A percentile compares a stretch with the other conserved stretches of the same genome.
Evolutionary conservation across 192 early-diverging fungal species (phyloP).

Genomic region (Anaeromyces robustus): DNA sequence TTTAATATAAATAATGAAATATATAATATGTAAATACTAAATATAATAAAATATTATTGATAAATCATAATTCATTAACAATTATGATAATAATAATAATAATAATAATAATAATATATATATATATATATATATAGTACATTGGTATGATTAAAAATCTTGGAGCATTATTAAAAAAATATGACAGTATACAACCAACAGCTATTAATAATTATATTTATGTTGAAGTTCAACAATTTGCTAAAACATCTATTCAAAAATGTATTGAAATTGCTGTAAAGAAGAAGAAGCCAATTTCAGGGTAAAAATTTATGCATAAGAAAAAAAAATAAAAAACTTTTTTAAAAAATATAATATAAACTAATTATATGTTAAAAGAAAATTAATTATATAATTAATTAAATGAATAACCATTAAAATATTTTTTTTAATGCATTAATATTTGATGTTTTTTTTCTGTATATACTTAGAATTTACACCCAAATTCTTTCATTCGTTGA

Average conservation of each 20-base stretch:
- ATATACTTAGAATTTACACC: neutral
- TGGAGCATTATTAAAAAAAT: slow-evolving; percentile 3
- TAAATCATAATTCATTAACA: too few relatives aligned
- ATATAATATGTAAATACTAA: too few relatives aligned
- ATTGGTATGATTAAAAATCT: slow-evolving; percentile 30
- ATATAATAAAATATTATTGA: too few relatives aligned
- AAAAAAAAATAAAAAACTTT: neutral
- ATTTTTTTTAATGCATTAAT: too few relatives aligned
- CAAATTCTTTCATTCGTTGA: neutral
- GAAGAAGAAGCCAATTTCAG: slow-evolving; percentile 18
- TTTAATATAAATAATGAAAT: too few relatives aligned
- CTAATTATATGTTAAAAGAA: too few relatives aligned
- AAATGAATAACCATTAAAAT: too few relatives aligned
- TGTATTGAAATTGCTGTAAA: slow-evolving; percentile 13
- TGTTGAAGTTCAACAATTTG: slow-evolving; percentile 15
- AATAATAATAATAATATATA: too few relatives aligned
- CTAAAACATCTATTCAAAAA: slow-evolving; percentile 11
- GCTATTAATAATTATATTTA: slow-evolving; percentile 19
- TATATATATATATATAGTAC: slow-evolving; percentile 3
- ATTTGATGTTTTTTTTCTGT: neutral
- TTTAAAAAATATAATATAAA: too few relatives aligned
- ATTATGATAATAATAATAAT: too few relatives aligned
- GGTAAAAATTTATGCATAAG: slow-evolving; percentile 1
- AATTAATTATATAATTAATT: too few relatives aligned
- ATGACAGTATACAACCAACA: slow-evolving; percentile 7